Evolutionary conservation across 2,329 filamentous ascomycete genomes (phyloP).

Genomic region (Magnaporthiopsis poae): DNA sequence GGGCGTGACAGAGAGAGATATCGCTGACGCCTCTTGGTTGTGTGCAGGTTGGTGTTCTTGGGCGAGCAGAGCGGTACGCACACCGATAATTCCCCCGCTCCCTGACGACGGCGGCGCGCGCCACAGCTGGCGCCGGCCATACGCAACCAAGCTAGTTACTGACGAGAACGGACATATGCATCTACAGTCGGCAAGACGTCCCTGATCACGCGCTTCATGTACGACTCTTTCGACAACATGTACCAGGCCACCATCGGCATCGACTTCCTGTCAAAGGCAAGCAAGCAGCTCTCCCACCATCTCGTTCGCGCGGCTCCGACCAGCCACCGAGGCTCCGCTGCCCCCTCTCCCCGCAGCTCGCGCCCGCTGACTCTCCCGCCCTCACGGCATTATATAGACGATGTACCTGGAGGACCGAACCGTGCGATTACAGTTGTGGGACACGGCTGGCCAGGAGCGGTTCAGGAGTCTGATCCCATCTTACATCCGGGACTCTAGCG

Average conservation of each 20-base stretch:
- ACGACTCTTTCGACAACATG: slow-evolving; percentile 99
- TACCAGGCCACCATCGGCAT: slow-evolving; percentile 99
- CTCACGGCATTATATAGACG: slow-evolving; percentile 45
- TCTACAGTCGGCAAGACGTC: slow-evolving; percentile 88
- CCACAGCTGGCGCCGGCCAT: too few relatives aligned
- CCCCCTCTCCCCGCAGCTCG: not conserved
- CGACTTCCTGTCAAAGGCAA: slow-evolving; percentile 95
- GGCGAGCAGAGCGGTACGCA: slow-evolving; percentile 92
- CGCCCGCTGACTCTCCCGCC: not conserved
- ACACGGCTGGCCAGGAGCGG: slow-evolving; percentile 93
- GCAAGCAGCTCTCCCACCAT: slow-evolving; percentile 3
- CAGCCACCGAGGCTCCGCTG: not conserved
- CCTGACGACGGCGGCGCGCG: not conserved
- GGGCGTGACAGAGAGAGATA: slow-evolving; percentile 7
- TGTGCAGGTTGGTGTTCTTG: slow-evolving; percentile 76
- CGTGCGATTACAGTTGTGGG: slow-evolving; percentile 94
- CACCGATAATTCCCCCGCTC: not conserved
- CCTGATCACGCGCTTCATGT: slow-evolving; percentile 98
- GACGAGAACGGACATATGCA: not conserved
- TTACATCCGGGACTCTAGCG: slow-evolving; percentile 95
- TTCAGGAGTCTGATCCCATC: slow-evolving; percentile 96
- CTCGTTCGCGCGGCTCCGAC: not conserved
- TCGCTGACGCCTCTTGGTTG: not conserved
- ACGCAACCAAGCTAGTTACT: not conserved
- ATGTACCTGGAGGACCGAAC: slow-evolving; percentile 99